Evolutionary conservation across 75 land plant species (phyloP), one percentile per base, ranked within the genome.

Genomic region (Cryptomeria japonica): DNA sequence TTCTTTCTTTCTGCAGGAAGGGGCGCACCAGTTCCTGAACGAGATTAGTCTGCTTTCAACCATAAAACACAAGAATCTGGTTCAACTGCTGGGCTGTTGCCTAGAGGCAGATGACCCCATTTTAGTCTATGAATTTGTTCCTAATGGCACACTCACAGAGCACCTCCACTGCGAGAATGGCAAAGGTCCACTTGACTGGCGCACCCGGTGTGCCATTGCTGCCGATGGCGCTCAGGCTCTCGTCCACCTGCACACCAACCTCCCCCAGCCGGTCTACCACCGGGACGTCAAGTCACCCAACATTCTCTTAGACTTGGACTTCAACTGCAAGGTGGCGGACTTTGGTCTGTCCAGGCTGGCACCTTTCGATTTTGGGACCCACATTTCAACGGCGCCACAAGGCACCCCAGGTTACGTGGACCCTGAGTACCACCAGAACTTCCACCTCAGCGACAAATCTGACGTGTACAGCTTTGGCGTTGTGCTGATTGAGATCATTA

Each of bases 371-470:
- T 46, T 32, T 34, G 83, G 77, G 34, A 47, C 76, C 19, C 89
- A 88, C 89, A 70, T 88, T 16, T 88, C 89, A 4, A 88, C 89
- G 0, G 75, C 86, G 14, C 88, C 89, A 34, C 89, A 88, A 70
- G 92, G 92, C 8, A 91, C 92, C n/a, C 91, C 91, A 0, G 92
- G 92, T n/a, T 91, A 91, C 73, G 64, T 88, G 25, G 89, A 88
- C 44, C 89, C 89, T 10, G 89, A 87, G 41, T 88, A 88, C 86
- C 88, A 88, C 64, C 88, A 72, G 55, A 88, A 86, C 83, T 88
- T 87, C 88, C 89, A 88, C 79, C 88, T 88, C 68, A 86, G 89
- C 25, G 89, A 88, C 44, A 88, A 88, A 19, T 64, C 80, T 37
- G 89, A 88, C 83, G 89, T 88, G 78, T 88, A 88, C 88, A 88